phyloP scores from a whole-genome alignment of 2,329 filamentous ascomycete species.

The Aspergillus udagawae region DNA sequence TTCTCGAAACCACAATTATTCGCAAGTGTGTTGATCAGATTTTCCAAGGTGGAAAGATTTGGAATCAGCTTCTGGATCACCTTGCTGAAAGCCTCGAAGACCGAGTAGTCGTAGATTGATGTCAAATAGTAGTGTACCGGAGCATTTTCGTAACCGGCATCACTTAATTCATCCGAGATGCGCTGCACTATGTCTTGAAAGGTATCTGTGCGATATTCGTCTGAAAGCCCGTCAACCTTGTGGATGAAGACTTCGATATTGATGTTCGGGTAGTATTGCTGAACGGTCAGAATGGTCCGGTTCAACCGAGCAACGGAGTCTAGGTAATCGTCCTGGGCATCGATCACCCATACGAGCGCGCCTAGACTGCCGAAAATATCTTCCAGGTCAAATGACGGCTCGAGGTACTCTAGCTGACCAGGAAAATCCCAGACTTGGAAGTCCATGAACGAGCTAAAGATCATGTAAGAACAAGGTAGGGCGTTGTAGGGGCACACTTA shows the following conservation, averaged over 20 bases:
- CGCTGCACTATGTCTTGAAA: conserved; percentile 95
- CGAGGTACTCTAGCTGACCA: conserved; percentile 88
- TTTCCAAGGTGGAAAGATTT: conserved; percentile 85
- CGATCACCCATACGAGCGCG: conserved; percentile 96
- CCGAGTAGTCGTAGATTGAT: conserved; percentile 96
- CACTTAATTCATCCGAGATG: conserved; percentile 92
- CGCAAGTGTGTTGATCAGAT: conserved; percentile 88
- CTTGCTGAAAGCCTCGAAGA: conserved; percentile 97
- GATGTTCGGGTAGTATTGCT: conserved; percentile 84
- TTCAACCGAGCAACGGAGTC: conserved; percentile 86
- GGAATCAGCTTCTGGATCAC: conserved; percentile 98
- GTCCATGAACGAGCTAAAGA: conserved; percentile 87
- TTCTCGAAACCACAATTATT: conserved; percentile 95
- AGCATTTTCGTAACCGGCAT: conserved; percentile 88
- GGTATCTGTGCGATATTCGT: conserved; percentile 94
- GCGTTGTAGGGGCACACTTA: conserved; percentile 46
- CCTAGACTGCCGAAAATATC: conserved; percentile 93
- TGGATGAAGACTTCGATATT: conserved; percentile 99
- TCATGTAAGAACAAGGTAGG: not conserved
- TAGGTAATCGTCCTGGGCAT: conserved; percentile 96
- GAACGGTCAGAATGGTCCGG: conserved; percentile 80
- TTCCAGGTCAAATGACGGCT: conserved; percentile 84
- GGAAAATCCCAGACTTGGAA: conserved; percentile 99
- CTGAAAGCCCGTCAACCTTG: conserved; percentile 95
- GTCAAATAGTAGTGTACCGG: conserved; percentile 94